Conservation (phyloP, 257 asterid species). For the Fraxinus americana region DNA sequence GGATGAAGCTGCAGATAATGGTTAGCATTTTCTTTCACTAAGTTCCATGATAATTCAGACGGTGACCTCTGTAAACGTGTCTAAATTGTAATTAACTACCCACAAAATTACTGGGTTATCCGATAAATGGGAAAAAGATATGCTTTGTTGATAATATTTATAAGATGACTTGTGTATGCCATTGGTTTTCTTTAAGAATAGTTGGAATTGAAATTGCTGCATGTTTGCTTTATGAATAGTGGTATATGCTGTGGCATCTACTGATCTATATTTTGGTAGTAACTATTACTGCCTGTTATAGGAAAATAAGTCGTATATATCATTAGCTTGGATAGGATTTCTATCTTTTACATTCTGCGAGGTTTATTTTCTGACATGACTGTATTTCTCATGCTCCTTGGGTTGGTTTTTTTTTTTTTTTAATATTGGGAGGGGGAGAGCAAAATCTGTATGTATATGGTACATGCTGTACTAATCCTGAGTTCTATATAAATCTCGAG, state of each 20-base stretch:
- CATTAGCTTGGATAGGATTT: background rate
- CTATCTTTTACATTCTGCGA: background rate
- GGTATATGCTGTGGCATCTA: background rate
- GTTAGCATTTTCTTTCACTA: constrained; percentile 38
- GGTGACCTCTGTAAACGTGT: background rate
- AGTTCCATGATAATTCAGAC: background rate
- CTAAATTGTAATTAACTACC: background rate
- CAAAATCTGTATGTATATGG: background rate
- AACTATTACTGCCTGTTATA: background rate
- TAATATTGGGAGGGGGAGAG: background rate
- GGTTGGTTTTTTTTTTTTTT: background rate
- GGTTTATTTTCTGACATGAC: background rate
- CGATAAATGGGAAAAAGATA: background rate
- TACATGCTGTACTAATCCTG: background rate
- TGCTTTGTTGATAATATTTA: background rate
- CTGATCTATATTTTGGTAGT: background rate
- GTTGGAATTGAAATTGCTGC: background rate
- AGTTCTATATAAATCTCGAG: constrained; percentile 9
- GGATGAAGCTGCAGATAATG: constrained; percentile 36
- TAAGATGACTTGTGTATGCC: background rate
- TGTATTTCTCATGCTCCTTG: background rate
- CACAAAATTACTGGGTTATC: background rate
- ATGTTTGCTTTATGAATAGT: background rate
- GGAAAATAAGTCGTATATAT: background rate
- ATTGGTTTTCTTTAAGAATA: background rate